Percentiles rank a stretch among this genome's conserved stretches.
These are phyloP conservation scores for Cyberlindnera japonica DNA, from an alignment of 805 yeast species.

Conservation along the genomic window DNA sequence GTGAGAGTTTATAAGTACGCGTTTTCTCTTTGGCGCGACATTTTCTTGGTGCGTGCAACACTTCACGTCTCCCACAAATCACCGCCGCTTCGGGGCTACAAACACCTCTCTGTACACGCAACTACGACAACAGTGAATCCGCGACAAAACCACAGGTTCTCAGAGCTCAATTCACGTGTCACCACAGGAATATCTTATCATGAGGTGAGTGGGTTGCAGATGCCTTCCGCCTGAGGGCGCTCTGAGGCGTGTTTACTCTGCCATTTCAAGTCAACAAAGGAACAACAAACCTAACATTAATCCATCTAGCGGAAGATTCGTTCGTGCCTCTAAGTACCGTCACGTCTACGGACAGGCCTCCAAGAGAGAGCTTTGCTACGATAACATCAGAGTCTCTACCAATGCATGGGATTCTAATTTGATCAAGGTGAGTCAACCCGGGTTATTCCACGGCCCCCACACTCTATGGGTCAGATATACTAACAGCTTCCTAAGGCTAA, in stretches of 20 bases:
- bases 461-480: not conserved
- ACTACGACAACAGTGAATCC: no score
- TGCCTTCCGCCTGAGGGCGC: no score
- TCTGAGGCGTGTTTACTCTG: no score
- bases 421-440: constrained; percentile 43
- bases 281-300: constrained; percentile 1
- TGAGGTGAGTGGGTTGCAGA: constrained; percentile 16
- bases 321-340: constrained; percentile 94
- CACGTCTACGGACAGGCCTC: constrained; percentile 92
- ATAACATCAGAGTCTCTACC: constrained; percentile 64
- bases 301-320: constrained; percentile 67
- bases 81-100: no score
- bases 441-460: not conserved
- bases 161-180: no score
- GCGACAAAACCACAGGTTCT: no score
- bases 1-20: no score
- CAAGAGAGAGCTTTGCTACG: constrained; percentile 44
- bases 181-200: not conserved
- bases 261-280: not conserved
- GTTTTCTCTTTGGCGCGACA: no score
- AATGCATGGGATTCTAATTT: constrained; percentile 97
- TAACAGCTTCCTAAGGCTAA: constrained; percentile 44
- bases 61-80: no score
- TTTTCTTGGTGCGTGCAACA: no score
- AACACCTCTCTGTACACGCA: no score